Base-by-base conservation (phyloP, 345 rosid species). In the Sisymbrium irio region DNA sequence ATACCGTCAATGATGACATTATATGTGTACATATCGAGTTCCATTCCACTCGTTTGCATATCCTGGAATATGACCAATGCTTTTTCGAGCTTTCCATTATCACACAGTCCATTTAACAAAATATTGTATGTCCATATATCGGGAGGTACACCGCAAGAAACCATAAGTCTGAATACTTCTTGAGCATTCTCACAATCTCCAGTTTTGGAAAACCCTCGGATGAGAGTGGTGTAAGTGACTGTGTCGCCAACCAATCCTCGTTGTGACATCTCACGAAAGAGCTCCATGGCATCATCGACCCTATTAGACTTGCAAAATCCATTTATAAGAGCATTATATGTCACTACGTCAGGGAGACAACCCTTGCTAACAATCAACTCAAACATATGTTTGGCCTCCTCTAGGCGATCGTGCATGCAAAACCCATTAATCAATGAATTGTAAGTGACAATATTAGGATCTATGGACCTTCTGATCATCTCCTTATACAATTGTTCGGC, bases 181-280 rank as follows among this genome's bases (percentile, higher is more conserved):
- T 41, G 46, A 8, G 46, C 46, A 14, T 41, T 41, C 1, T 41
- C 46, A 46, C 46, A 41, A 22, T 22, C 25, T 22, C 55, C 79
- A 17, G 12, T 62, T 32, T 40, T 47, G 53, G 57, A 51, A 33
- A 18, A 69, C 1, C 75, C 75, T 9, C 53, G 62, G 74, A 75
- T 75, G 61, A 75, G 79, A 32, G 57, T 69, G 57, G 61, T 67
- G 70, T 68, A 75, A 42, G 74, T 60, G 63, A 67, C 33, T 14
- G 49, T 3, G 37, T 75, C 62, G 3, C 69, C 63, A 19, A 51
- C 25, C 9, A 69, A 6, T 33, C 79, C 79, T 61, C 30, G 11
- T 39, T 14, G 22, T 42, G 28, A 5, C 79, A 76, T 67, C 58
- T 51, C 15, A 22, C 30, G 7, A 1, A 76, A 53, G 58, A 76